Evolutionary conservation across 2,329 filamentous ascomycete species (phyloP), one percentile per base, ranked within the genome.

Genomic region (Leptodontidium sp.): DNA sequence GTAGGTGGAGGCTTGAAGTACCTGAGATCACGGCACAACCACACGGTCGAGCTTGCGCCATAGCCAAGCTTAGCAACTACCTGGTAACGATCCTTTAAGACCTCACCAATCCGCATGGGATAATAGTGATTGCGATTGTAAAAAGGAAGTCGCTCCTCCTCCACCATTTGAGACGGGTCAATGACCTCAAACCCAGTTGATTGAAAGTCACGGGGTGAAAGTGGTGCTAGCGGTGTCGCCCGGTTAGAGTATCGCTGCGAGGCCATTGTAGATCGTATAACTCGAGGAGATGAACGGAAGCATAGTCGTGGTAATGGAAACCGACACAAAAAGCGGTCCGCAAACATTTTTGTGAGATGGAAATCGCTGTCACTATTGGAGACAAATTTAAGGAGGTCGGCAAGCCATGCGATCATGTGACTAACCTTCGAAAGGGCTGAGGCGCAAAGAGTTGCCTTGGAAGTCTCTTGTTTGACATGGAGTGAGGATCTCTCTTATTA

Each of bases 11-110:
- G 43, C 17, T n/a, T 52, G 29, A 40, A 35, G 24, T 70, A 69
- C 58, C 68, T 66, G 7, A 81, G 75, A 75, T 83, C 80, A 35
- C 73, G 78, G 55, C 78, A 79, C 0, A 84, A 77, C 82, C 82
- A 84, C 4, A 81, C 71, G 14, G 71, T 72, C 47, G 70, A 73
- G 43, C 65, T 71, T 40, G 65, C 29, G 50, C 71, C 70, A 63
- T 69, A 72, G n/a, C 70, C 68, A 40, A 73, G 62, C 40, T 73
- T 73, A 43, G 61, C 66, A 47, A 71, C 55, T 55, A 73, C 68
- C 35, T 73, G 66, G 35, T 73, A 73, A 32, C 67, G 63, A n/a
- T 68, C 68, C 24, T 72, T 70, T 5, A 73, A 40, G 21, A 73
- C 65, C 32, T 61, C 68, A 32, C 66, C 68, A 59, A 73, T 70